Base-by-base conservation (phyloP, 768 basidiomycete species). In the Clathrus columnatus region DNA sequence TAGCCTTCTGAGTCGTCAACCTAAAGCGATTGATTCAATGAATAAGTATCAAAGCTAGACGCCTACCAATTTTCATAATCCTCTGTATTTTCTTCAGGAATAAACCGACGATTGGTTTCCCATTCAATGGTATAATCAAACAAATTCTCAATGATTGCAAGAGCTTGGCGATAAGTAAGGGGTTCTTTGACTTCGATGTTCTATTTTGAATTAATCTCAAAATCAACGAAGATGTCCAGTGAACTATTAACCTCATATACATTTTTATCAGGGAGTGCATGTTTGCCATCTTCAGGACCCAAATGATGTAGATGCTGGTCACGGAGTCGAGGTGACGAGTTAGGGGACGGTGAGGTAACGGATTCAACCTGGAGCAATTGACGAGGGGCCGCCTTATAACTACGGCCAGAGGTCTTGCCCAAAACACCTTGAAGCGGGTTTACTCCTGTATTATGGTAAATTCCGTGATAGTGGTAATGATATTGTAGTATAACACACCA, bases 381-480 rank as follows among this genome's bases (percentile, higher is more conserved):
- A 42, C 95, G 81, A 14, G 96, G 96, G n/a, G 94, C 94, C 27
- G 93, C 91, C 63, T 92, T 93, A 65, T 93, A 90, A 58, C 92
- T 94, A 54, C 95, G 77, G 23, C 91, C 87, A 30, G 93, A 91
- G 1, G 94, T 95, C 69, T 86, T 93, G 7, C 96, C 96, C 4
- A 99, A 78, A 7, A 93, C 96, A 54, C 95, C 94, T 73, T 96
- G 84, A 14, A 95, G 76, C 66, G 81, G 89, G 63, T 84, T 83
- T 17, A 46, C 44, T 42, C 30, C 21, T 57, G n/a, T 47, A 10
- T 8, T 30, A 52, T 18, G 26, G 23, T 16, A 46, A 11, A 7
- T 41, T 6, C n/a, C 10, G 4, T 36, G 36, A 36, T 14, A 11
- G 4, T 11, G 30, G 2, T 11, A 11, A 11, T 14, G 7, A 65